Percentiles rank a stretch among this genome's conserved stretches.
Conservation (phyloP, 2,329 filamentous ascomycete genomes). For the Epichloe baconii region DNA sequence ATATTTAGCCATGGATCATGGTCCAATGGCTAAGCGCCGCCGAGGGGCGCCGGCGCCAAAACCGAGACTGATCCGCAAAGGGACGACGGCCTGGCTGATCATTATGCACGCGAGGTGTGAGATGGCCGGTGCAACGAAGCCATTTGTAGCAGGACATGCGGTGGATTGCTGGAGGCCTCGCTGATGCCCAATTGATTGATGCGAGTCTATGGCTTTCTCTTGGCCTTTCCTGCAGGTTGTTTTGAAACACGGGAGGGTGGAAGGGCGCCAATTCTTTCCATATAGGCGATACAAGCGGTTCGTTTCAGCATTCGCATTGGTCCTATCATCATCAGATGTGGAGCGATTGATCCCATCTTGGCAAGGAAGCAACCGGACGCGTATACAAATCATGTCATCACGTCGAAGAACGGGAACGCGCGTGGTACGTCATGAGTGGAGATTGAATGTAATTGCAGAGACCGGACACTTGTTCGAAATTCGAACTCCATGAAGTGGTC, state of each 20-base stretch:
- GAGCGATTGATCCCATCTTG: no score
- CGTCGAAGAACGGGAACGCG: not conserved
- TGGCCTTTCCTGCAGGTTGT: no score
- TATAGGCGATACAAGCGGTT: no score
- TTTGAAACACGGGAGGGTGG: no score
- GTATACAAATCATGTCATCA: not conserved
- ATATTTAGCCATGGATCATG: not conserved
- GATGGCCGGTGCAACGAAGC: not conserved
- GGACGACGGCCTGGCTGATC: not conserved
- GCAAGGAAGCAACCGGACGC: no score
- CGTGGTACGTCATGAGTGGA: constrained; percentile 12
- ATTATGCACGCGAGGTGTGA: not conserved
- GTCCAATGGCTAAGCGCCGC: not conserved
- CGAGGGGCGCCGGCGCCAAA: not conserved
- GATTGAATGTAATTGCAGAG: constrained; percentile 15
- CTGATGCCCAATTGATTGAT: not conserved
- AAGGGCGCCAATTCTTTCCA: no score
- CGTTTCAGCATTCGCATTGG: no score
- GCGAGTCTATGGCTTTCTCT: not conserved
- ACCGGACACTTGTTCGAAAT: constrained; percentile 9
- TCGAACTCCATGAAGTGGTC: constrained; percentile 2
- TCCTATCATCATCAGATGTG: no score
- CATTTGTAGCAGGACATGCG: not conserved
- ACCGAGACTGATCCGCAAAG: not conserved
- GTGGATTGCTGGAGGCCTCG: not conserved